Evolutionary conservation across 805 yeast genomes (phyloP).

Genomic region (Zygosaccharomyces kombuchaensis): DNA sequence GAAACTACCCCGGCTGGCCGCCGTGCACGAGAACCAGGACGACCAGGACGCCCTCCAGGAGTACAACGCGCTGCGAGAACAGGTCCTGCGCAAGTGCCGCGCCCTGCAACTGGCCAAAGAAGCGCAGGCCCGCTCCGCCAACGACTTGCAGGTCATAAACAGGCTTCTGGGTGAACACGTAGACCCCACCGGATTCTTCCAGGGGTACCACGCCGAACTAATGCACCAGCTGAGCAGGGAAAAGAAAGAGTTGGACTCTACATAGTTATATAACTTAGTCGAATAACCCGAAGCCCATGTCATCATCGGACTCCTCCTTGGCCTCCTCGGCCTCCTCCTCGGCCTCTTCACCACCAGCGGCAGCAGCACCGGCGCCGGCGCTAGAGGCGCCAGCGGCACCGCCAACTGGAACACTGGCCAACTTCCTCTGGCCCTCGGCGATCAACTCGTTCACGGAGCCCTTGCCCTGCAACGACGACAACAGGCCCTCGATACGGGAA

Average conservation of each 20-base stretch:
- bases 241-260: constrained; percentile 2
- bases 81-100: constrained; percentile 19
- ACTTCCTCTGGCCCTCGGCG: constrained; percentile 76
- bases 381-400: constrained; percentile 68
- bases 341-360: constrained; percentile 50
- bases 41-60: constrained; percentile 20
- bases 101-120: constrained; percentile 17
- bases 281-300: constrained; percentile 79
- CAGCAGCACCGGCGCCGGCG: constrained; percentile 52
- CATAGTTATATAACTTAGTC: constrained; percentile 40
- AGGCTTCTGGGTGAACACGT: constrained; percentile 10
- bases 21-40: constrained; percentile 12
- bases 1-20: constrained; percentile 25
- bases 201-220: constrained; percentile 11
- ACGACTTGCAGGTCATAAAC: constrained; percentile 9
- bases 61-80: constrained; percentile 23
- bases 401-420: constrained; percentile 78
- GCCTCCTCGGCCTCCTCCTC: constrained; percentile 57
- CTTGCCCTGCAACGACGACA: constrained; percentile 76
- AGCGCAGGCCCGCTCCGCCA: constrained; percentile 4
- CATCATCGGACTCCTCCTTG: constrained; percentile 50
- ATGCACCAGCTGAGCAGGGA: constrained; percentile 12
- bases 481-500: constrained; percentile 64
- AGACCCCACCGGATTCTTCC: constrained; percentile 14
- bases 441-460: constrained; percentile 61